phyloP scores from a whole-genome alignment of 1,284 basidiomycete genomes.

The Heliocybe sulcata region DNA sequence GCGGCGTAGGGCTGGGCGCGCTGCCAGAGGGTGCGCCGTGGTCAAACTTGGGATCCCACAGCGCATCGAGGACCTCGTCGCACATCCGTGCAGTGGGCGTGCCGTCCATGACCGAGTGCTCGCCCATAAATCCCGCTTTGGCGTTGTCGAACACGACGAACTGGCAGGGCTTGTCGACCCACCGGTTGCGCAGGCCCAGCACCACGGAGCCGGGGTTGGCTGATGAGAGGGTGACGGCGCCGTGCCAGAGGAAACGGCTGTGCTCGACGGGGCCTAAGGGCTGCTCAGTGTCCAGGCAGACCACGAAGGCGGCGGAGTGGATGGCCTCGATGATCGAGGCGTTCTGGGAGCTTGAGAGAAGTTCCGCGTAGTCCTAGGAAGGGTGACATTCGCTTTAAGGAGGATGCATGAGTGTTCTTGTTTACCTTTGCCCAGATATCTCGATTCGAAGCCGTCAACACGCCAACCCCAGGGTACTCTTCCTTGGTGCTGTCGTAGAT shows the following conservation, averaged over 20 bases:
- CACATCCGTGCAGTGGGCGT: constrained; percentile 54
- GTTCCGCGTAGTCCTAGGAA: constrained; percentile 52
- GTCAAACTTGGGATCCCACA: constrained; percentile 41
- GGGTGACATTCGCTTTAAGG: background rate
- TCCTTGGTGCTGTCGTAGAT: constrained; percentile 61
- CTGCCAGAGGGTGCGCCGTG: constrained; percentile 30
- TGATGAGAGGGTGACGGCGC: constrained; percentile 31
- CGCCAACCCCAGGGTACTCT: constrained; percentile 70
- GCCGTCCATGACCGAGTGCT: constrained; percentile 91
- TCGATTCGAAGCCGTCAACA: constrained; percentile 71
- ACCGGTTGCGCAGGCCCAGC: constrained; percentile 60
- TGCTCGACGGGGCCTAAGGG: constrained; percentile 49
- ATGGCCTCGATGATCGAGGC: constrained; percentile 61
- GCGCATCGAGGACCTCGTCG: constrained; percentile 33
- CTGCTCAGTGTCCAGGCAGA: constrained; percentile 66
- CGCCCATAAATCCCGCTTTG: constrained; percentile 80
- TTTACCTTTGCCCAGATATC: constrained; percentile 78
- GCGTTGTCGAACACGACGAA: constrained; percentile 79
- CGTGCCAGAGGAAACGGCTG: constrained; percentile 71
- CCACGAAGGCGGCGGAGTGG: constrained; percentile 76
- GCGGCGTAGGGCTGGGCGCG: constrained; percentile 21
- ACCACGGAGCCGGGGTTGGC: constrained; percentile 13
- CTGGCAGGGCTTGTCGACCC: constrained; percentile 82
- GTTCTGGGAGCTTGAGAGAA: constrained; percentile 54
- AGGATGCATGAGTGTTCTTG: too few species aligned